phyloP scores from a whole-genome alignment of 768 basidiomycete species.

The Tylopilus plumbeoviolaceoides region DNA sequence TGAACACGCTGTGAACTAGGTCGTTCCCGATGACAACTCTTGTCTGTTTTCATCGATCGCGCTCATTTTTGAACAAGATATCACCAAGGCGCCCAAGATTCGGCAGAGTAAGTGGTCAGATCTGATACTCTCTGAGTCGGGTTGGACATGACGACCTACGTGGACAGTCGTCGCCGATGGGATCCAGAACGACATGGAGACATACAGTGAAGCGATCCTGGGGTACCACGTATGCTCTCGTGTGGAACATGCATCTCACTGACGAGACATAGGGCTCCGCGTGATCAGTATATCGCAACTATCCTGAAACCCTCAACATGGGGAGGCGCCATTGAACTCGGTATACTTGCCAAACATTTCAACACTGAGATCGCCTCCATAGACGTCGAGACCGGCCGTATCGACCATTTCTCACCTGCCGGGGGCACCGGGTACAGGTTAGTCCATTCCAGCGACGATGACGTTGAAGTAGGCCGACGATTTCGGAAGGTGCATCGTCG shows the following conservation, averaged over 20 bases:
- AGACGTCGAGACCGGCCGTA: conserved; percentile 88
- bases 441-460: not conserved
- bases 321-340: conserved; percentile 95
- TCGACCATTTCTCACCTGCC: conserved; percentile 67
- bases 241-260: not conserved
- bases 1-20: conserved; percentile 32
- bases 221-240: conserved; percentile 50
- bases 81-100: conserved; percentile 63
- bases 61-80: conserved; percentile 80
- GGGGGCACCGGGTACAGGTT: conserved; percentile 33
- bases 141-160: conserved; percentile 5
- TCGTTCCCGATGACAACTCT: conserved; percentile 97
- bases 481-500: conserved; percentile 56
- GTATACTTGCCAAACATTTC: conserved; percentile 80
- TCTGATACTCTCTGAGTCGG: not conserved
- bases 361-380: conserved; percentile 82
- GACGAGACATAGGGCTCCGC: conserved; percentile 39
- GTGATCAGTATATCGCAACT: conserved; percentile 72
- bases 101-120: conserved; percentile 57
- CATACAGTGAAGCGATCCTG: conserved; percentile 81
- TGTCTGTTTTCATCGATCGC: conserved; percentile 90
- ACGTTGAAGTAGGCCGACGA: conserved; percentile 1
- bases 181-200: conserved; percentile 65
- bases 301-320: conserved; percentile 80
- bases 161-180: conserved; percentile 75